Percentiles rank a stretch among this genome's conserved stretches.
phyloP scores from a whole-genome alignment of 257 asterid species.

The Perilla frutescens region DNA sequence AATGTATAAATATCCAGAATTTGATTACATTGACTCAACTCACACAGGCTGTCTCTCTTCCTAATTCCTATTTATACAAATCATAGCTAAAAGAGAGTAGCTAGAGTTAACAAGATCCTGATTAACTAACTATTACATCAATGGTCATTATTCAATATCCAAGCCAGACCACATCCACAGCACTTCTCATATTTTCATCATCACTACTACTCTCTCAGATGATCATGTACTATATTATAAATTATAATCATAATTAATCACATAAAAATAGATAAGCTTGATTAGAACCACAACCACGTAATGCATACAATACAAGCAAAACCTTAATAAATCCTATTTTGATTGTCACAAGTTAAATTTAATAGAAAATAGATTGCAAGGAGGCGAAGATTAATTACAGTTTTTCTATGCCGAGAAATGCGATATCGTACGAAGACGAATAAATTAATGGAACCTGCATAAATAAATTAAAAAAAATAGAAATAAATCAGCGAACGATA shows the following conservation, averaged over 20 bases:
- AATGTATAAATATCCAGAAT: too few species aligned
- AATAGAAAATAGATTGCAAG: not conserved
- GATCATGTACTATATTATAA: not conserved
- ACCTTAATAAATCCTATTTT: not conserved
- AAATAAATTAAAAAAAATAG: not conserved
- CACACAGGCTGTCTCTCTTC: too few species aligned
- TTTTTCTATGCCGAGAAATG: slow-evolving; percentile 88
- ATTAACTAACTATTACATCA: too few species aligned
- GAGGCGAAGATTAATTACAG: slow-evolving; percentile 56
- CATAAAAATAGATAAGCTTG: not conserved
- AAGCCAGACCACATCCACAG: not conserved
- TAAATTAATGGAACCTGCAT: slow-evolving; percentile 80
- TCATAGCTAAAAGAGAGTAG: too few species aligned
- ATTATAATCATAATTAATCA: not conserved
- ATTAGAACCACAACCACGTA: not conserved
- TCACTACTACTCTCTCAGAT: slow-evolving; percentile 4
- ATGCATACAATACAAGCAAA: not conserved
- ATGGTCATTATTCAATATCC: not conserved
- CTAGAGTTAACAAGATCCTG: too few species aligned
- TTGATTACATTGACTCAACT: too few species aligned
- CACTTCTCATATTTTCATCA: not conserved
- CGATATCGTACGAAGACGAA: slow-evolving; percentile 78
- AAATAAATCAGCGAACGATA: not conserved
- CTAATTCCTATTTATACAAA: too few species aligned
- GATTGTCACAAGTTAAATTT: not conserved